Evolutionary conservation across 306 rosid genomes (phyloP), one percentile per base, ranked within the genome.

Genomic region (Dryas drummondii): DNA sequence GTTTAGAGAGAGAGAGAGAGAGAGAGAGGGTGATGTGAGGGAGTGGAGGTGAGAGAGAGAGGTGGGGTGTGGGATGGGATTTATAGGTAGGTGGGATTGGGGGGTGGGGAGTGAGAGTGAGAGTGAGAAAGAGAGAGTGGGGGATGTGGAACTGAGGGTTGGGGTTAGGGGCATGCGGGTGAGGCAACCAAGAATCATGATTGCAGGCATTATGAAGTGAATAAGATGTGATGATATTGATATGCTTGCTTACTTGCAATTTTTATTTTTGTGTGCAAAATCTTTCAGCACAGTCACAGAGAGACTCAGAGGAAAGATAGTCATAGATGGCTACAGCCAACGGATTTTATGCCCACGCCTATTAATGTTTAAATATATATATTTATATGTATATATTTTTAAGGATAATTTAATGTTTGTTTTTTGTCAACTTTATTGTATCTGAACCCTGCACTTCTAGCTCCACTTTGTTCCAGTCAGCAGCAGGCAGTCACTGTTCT

Each of bases 171-270:
- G 97, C 97, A 94, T 88, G 97, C 96, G 93, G 93, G 90, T 89
- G 87, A 88, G 87, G 94, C 96, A 91, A 88, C 97, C 97, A 88
- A 91, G 93, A 84, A 84, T 90, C 88, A 94, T 94, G 76, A 94
- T 94, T 88, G 89, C 85, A 87, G 85, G 88, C 97, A 94, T 91
- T 84, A 92, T 90, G 91, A 91, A 91, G 92, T 86, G 94, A 90
- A 87, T 81, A 83, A 85, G 88, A 79, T 32, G 82, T 85, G 82
- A 84, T 70, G 79, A 77, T 68, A 70, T 48, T 62, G 68, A 51
- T 48, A 19, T 9, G n/a, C 14, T 54, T 57, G 13, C 32, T 41
- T 53, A 52, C 55, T 44, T 55, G 6, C 5, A 7, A 50, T 17
- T 70, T 70, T 60, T 50, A 61, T 69, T 72, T 83, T 87, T 62